Evolutionary conservation across 2,329 filamentous ascomycete species (phyloP).

Genomic region (Aspergillus niger): DNA sequence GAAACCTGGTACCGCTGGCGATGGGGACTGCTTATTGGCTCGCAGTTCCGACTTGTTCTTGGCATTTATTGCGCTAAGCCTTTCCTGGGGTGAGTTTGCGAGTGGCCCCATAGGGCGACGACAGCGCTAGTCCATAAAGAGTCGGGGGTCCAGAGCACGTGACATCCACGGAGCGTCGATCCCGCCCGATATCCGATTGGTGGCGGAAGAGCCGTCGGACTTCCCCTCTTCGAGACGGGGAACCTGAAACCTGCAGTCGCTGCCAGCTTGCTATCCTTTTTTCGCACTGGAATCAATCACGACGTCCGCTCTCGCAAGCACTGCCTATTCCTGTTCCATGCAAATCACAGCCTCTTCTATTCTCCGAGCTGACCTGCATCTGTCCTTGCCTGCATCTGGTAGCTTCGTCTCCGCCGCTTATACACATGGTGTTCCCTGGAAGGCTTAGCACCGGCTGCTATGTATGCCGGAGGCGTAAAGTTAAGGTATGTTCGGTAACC

Average conservation of each 20-base stretch:
- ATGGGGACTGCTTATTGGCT: too few species aligned
- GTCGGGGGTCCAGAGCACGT: not conserved
- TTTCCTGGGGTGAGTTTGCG: not conserved
- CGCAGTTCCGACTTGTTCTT: too few species aligned
- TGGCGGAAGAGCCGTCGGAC: not conserved
- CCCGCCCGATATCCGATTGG: not conserved
- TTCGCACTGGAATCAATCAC: not conserved
- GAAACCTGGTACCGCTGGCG: too few species aligned
- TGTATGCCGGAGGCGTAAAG: conserved; percentile 8
- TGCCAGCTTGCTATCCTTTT: not conserved
- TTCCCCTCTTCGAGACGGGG: not conserved
- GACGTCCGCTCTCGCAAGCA: not conserved
- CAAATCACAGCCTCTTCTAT: not conserved
- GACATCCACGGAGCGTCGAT: not conserved
- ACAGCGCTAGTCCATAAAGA: not conserved
- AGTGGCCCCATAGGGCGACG: not conserved
- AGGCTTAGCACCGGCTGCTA: conserved; percentile 8
- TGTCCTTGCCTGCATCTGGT: not conserved
- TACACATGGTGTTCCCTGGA: conserved; percentile 4
- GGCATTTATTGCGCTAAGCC: not conserved
- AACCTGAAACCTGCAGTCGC: too few species aligned
- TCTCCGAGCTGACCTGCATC: not conserved
- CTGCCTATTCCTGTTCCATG: not conserved
- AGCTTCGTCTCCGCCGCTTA: not conserved
- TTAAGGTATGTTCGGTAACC: conserved; percentile 1